These are phyloP conservation scores for Amphirosellinia nigrospora DNA, from an alignment of 495 filamentous ascomycete species.

Conservation along the genomic window DNA sequence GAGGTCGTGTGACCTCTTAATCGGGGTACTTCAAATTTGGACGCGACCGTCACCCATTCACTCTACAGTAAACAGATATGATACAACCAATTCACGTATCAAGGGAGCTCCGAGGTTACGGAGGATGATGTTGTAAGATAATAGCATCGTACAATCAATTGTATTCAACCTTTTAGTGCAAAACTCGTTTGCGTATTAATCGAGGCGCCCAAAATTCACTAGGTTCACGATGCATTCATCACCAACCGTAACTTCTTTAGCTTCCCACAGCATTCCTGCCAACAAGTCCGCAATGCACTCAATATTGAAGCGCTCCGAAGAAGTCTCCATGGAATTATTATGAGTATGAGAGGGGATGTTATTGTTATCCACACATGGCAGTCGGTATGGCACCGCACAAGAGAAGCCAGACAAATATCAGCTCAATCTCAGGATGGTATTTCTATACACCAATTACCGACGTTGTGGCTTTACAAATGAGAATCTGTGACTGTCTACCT, in stretches of 20 bases:
- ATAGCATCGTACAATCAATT: background rate
- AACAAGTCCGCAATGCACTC: background rate
- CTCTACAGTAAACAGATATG: slow-evolving; percentile 1
- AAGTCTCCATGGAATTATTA: background rate
- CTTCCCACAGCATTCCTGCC: background rate
- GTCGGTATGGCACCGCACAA: background rate
- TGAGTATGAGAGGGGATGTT: background rate
- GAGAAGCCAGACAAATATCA: background rate
- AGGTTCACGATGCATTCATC: background rate
- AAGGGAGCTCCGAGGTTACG: background rate
- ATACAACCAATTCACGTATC: background rate
- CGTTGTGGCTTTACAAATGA: background rate
- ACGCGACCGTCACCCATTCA: slow-evolving; percentile 17
- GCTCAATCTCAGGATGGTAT: background rate
- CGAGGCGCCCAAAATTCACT: background rate
- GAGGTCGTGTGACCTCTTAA: slow-evolving; percentile 21
- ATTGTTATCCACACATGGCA: background rate
- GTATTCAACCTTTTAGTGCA: background rate
- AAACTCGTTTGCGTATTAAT: background rate
- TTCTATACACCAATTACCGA: background rate
- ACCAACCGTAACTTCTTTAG: background rate
- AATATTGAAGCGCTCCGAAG: background rate
- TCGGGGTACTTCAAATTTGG: background rate
- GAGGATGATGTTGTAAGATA: background rate
- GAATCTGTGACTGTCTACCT: background rate